A percentile compares a stretch with the other conserved stretches of the same genome.
Conservation (phyloP, 2,329 filamentous ascomycete species). For the Aspergillus sp. region DNA sequence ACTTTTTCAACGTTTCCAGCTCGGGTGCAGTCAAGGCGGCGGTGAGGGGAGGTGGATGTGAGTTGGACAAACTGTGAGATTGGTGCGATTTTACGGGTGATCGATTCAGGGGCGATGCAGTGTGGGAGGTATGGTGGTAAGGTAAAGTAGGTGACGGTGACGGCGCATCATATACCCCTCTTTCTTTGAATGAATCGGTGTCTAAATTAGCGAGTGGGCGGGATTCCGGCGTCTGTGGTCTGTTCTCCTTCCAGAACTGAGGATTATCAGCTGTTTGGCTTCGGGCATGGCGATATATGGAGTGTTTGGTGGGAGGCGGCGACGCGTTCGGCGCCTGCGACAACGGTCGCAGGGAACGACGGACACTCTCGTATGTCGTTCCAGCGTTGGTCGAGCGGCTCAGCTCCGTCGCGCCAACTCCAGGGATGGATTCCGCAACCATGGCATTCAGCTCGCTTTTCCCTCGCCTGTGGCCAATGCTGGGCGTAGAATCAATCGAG, state of each 20-base stretch:
- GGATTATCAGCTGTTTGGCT: slow-evolving; percentile 64
- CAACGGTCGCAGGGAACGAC: slow-evolving; percentile 73
- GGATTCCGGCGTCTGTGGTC: slow-evolving; percentile 31
- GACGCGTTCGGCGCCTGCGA: slow-evolving; percentile 61
- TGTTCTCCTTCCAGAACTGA: slow-evolving; percentile 33
- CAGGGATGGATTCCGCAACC: slow-evolving; percentile 34
- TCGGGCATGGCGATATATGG: slow-evolving; percentile 45
- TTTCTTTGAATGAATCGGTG: slow-evolving; percentile 24
- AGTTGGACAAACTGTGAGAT: slow-evolving; percentile 28
- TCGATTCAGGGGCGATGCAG: slow-evolving; percentile 27
- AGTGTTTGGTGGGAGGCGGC: slow-evolving; percentile 34
- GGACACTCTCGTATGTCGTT: slow-evolving; percentile 67
- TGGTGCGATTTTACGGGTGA: slow-evolving; percentile 28
- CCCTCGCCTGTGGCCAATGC: slow-evolving; percentile 65
- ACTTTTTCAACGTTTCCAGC: slow-evolving; percentile 77
- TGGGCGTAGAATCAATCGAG: slow-evolving; percentile 57
- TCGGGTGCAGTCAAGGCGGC: slow-evolving; percentile 65
- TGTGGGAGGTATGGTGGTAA: slow-evolving; percentile 22
- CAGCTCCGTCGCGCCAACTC: slow-evolving; percentile 17
- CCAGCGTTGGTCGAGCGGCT: slow-evolving; percentile 47
- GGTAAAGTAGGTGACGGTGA: slow-evolving; percentile 21
- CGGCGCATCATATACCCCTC: slow-evolving; percentile 18
- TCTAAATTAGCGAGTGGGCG: slow-evolving; percentile 28
- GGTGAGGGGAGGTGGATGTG: slow-evolving; percentile 30
- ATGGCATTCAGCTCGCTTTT: slow-evolving; percentile 68